Conservation (phyloP, 208 protist genomes). For the Acanthamoeba polyphaga region DNA sequence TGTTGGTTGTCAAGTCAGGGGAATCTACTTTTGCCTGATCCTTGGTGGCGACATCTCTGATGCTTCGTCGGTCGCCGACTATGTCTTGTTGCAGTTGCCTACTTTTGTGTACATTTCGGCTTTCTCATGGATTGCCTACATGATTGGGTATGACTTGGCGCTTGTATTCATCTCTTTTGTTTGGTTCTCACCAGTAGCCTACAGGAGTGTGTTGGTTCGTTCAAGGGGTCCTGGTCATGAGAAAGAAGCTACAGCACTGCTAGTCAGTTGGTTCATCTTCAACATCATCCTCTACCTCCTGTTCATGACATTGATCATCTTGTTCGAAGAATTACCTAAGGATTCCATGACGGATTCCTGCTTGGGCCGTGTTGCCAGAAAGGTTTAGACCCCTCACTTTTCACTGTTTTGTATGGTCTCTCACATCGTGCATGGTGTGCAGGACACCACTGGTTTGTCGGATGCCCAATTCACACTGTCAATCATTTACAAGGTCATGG, state of each 20-base stretch:
- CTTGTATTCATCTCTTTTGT: too few relatives aligned
- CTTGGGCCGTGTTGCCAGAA: background rate
- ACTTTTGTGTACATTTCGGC: background rate
- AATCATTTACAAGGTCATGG: background rate
- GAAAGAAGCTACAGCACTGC: background rate
- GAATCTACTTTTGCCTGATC: background rate
- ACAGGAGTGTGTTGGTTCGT: background rate
- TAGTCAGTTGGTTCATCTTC: background rate
- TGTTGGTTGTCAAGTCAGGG: background rate
- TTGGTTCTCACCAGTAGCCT: too few relatives aligned
- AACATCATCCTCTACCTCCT: background rate
- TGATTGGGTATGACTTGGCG: background rate
- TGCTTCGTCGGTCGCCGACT: background rate
- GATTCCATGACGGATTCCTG: background rate
- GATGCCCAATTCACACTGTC: background rate
- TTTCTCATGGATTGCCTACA: background rate
- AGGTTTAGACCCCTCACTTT: too few relatives aligned
- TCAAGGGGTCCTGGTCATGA: background rate
- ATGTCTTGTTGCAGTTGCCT: background rate
- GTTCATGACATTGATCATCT: background rate
- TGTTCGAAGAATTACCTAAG: background rate
- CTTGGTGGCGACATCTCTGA: background rate
- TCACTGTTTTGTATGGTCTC: too few relatives aligned
- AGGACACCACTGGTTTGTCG: background rate
- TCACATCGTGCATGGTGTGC: too few relatives aligned